These are phyloP conservation scores for Cinchona pubescens DNA, from an alignment of 257 asterid species.

Conservation along the genomic window DNA sequence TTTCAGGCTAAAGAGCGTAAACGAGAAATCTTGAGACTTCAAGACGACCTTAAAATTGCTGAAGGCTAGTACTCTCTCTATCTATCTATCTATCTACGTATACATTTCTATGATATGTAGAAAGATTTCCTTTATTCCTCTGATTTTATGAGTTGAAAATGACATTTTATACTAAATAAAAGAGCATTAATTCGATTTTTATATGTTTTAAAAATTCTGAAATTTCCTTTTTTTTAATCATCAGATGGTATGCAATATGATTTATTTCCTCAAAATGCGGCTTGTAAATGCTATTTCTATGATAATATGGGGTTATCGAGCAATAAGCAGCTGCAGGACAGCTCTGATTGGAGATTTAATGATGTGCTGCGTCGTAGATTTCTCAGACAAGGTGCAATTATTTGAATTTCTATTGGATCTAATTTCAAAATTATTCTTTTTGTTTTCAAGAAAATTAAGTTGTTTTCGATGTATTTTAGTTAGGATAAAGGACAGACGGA, in stretches of 20 bases:
- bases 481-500: conserved; percentile 62
- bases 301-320: conserved; percentile 61
- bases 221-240: background rate
- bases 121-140: no score
- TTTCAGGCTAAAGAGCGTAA: conserved; percentile 80
- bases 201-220: background rate
- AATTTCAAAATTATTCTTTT: background rate
- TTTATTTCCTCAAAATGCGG: conserved; percentile 60
- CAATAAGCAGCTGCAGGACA: conserved; percentile 26
- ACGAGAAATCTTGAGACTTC: conserved; percentile 66
- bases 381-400: conserved; percentile 73
- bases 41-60: conserved; percentile 73
- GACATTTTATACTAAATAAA: background rate
- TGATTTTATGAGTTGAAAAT: background rate
- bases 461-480: conserved; percentile 38
- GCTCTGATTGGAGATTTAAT: conserved; percentile 37
- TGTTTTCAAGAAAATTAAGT: conserved; percentile 3
- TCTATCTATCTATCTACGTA: no score
- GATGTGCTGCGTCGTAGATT: conserved; percentile 83
- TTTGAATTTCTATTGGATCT: background rate
- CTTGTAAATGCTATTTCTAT: conserved; percentile 92
- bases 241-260: conserved; percentile 73
- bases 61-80: conserved; percentile 56
- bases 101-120: no score
- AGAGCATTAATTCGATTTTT: background rate